Evolutionary conservation across 2,329 filamentous ascomycete species (phyloP).

Genomic region (Diaporthe destruens): DNA sequence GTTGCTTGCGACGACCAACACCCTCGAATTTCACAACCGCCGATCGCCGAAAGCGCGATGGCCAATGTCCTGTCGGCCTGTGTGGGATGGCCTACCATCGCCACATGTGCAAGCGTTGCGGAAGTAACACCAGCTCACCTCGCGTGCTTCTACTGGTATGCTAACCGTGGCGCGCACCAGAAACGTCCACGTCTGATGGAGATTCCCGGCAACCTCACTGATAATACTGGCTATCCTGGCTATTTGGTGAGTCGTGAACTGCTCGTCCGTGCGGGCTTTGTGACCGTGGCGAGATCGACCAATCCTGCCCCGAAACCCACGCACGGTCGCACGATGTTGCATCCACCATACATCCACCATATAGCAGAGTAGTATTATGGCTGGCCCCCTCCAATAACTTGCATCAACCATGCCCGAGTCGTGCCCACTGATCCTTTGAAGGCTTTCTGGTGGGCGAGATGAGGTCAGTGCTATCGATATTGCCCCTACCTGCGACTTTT

Average conservation of each 20-base stretch:
- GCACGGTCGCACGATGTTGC: slow-evolving; percentile 25
- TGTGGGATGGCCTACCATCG: background rate
- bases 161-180: background rate
- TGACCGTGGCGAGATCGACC: slow-evolving; percentile 1
- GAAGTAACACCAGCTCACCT: background rate
- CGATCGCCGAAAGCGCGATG: slow-evolving; percentile 7
- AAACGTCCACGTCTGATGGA: background rate
- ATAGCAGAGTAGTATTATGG: slow-evolving; percentile 5
- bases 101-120: slow-evolving; percentile 28
- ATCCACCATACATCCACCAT: slow-evolving; percentile 18
- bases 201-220: background rate
- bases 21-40: slow-evolving; percentile 26
- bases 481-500: background rate
- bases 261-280: slow-evolving; percentile 15
- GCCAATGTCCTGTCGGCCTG: background rate
- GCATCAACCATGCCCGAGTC: slow-evolving; percentile 11
- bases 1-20: slow-evolving; percentile 17
- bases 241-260: slow-evolving; percentile 21
- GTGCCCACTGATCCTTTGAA: slow-evolving; percentile 1
- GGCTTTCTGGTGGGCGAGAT: background rate
- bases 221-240: background rate
- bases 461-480: background rate
- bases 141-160: background rate
- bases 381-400: background rate
- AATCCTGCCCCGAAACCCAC: background rate